Evolutionary conservation across 345 rosid species (phyloP), one percentile per base, ranked within the genome.

Genomic region (Draba incana): DNA sequence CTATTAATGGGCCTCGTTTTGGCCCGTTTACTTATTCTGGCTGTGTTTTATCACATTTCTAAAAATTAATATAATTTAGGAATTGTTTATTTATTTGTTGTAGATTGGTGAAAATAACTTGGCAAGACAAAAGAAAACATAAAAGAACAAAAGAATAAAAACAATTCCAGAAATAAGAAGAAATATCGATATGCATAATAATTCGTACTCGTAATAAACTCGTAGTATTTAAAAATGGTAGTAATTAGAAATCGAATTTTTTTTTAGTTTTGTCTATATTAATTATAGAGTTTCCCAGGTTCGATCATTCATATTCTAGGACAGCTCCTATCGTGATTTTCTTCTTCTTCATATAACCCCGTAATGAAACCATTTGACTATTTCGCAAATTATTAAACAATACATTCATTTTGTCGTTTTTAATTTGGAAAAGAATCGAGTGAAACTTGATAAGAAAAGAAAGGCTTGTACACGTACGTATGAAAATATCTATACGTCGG

Each of bases 1-100:
- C 70, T 47, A 1, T 6, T 37, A 65, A 72, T 57, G 66, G 77
- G 71, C 71, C 66, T 72, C 23, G 2, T 16, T 57, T 41, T 57
- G 61, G 61, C 77, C 66, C 65, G 52, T 64, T 64, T 72, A 14
- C 25, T 30, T 51, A 66, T 65, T 33, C 66, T 57, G 27, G 54
- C 47, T 65, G 9, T 6, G 20, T 39, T 55, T 49, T 42, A 49
- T 57, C 58, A 44, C 6, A 33, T 33, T 33, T 31, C 6, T 4
- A 31, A 31, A 31, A 31, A 4, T 28, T n/a, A n/a, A n/a, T n/a
- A n/a, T n/a, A n/a, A n/a, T n/a, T n/a, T n/a, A n/a, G n/a, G n/a
- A n/a, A n/a, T n/a, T n/a, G n/a, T n/a, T 20, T 20, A 20, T 20
- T 20, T 20, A 20, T 20, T 20, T 20, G 20, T 20, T 20, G 20